These are phyloP conservation scores for Dichotomocladium elegans DNA, from an alignment of 371 early-diverging fungal genomes.

Conservation along the genomic window DNA sequence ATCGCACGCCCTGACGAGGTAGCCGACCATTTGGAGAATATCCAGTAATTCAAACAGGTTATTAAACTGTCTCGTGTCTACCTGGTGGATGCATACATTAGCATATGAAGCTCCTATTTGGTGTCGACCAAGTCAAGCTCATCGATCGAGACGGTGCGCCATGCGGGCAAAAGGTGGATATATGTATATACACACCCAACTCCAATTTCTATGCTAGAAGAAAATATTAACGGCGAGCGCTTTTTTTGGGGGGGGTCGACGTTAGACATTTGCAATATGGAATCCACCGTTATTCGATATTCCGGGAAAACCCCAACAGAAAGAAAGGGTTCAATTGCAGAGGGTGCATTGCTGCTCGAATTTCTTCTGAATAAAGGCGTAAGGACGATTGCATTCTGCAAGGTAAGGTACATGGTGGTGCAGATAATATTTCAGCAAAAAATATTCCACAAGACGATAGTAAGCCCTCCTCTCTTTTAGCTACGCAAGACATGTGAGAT, in stretches of 20 bases:
- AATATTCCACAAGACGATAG: no score
- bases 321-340: conserved; percentile 21
- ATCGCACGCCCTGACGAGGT: conserved; percentile 50
- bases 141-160: conserved; percentile 42
- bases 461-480: no score
- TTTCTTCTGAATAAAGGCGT: conserved; percentile 29
- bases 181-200: not conserved
- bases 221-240: not conserved
- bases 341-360: conserved; percentile 32
- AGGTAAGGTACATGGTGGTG: conserved; percentile 26
- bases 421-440: no score
- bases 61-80: no score
- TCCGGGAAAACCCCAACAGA: conserved; percentile 2
- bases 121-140: conserved; percentile 24
- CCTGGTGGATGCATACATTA: no score
- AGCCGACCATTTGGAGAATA: not conserved
- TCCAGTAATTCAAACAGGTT: not conserved
- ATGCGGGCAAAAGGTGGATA: conserved; percentile 32
- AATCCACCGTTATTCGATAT: conserved; percentile 28
- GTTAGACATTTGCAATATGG: conserved; percentile 37
- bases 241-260: no score
- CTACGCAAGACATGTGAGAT: conserved; percentile 43
- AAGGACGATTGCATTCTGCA: conserved; percentile 52
- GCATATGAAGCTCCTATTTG: conserved; percentile 43
- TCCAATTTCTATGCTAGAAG: not conserved